Evolutionary conservation across 1,284 basidiomycete species (phyloP).

Genomic region (Neolentinus lepideus): DNA sequence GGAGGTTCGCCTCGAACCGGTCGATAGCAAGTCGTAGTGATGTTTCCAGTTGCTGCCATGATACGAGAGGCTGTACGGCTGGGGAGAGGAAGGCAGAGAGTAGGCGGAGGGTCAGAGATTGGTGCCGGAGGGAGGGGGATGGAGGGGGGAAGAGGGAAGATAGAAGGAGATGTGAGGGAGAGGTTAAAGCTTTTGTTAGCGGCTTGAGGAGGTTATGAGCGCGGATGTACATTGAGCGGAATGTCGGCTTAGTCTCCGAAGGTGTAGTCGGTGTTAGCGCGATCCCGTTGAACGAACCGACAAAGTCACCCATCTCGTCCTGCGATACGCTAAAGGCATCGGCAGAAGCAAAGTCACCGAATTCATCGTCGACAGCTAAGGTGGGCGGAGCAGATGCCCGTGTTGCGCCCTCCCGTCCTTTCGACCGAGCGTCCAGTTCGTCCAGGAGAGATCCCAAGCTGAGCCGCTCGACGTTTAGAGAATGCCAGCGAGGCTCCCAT

Average conservation of each 20-base stretch:
- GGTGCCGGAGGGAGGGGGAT: constrained; percentile 33
- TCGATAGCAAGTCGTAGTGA: constrained; percentile 78
- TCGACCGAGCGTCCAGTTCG: constrained; percentile 42
- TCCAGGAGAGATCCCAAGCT: constrained; percentile 48
- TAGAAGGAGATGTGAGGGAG: constrained; percentile 52
- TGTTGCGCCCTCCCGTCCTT: constrained; percentile 27
- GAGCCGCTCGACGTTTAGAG: constrained; percentile 45
- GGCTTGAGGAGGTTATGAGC: constrained; percentile 59
- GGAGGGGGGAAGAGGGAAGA: constrained; percentile 41
- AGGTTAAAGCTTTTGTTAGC: constrained; percentile 40
- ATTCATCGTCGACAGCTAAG: constrained; percentile 73
- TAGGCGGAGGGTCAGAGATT: constrained; percentile 60
- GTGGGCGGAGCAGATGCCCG: constrained; percentile 43
- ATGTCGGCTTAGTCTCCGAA: constrained; percentile 23
- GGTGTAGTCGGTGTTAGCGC: constrained; percentile 12
- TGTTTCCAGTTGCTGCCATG: constrained; percentile 51
- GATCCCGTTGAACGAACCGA: constrained; percentile 28
- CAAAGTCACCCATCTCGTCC: constrained; percentile 51
- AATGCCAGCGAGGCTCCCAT: constrained; percentile 69
- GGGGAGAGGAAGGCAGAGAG: constrained; percentile 70
- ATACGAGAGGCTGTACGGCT: constrained; percentile 55
- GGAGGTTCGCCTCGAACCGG: constrained; percentile 78
- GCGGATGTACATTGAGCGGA: constrained; percentile 51
- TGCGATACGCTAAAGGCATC: constrained; percentile 32
- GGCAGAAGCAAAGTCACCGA: constrained; percentile 77